These are phyloP conservation scores for Arthrocladium fulminans DNA, from an alignment of 2,329 filamentous ascomycete species.

Conservation along the genomic window DNA sequence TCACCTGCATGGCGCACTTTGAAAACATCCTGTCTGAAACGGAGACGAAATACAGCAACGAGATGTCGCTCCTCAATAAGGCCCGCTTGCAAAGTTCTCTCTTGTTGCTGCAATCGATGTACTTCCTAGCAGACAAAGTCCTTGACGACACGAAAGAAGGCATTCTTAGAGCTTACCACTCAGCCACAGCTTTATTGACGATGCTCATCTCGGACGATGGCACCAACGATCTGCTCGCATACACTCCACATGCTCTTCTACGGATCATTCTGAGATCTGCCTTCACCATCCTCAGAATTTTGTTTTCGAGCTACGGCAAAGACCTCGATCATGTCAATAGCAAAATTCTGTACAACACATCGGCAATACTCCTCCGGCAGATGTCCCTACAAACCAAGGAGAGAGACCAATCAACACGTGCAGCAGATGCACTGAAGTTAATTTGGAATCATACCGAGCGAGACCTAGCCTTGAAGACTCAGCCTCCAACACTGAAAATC, in stretches of 20 bases:
- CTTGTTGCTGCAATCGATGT: not conserved
- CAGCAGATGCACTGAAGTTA: not conserved
- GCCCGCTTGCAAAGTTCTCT: not conserved
- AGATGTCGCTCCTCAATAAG: constrained; percentile 3
- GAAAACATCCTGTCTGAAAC: not conserved
- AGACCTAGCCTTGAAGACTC: not conserved
- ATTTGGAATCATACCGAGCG: not conserved
- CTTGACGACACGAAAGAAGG: constrained; percentile 1
- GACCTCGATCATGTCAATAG: not conserved
- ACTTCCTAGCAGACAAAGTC: not conserved
- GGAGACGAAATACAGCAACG: not conserved
- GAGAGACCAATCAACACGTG: not conserved
- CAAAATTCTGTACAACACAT: not conserved
- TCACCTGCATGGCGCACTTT: not conserved
- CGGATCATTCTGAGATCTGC: not conserved
- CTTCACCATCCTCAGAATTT: not conserved
- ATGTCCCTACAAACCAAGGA: not conserved
- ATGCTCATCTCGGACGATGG: not conserved
- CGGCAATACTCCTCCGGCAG: not conserved
- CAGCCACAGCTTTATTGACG: not conserved
- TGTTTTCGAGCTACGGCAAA: not conserved
- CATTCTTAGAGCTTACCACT: not conserved
- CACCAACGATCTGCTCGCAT: not conserved
- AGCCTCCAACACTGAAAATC: not conserved
- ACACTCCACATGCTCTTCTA: not conserved